Evolutionary conservation across 2,329 filamentous ascomycete species (phyloP).

Genomic region (Penicillium sp.): DNA sequence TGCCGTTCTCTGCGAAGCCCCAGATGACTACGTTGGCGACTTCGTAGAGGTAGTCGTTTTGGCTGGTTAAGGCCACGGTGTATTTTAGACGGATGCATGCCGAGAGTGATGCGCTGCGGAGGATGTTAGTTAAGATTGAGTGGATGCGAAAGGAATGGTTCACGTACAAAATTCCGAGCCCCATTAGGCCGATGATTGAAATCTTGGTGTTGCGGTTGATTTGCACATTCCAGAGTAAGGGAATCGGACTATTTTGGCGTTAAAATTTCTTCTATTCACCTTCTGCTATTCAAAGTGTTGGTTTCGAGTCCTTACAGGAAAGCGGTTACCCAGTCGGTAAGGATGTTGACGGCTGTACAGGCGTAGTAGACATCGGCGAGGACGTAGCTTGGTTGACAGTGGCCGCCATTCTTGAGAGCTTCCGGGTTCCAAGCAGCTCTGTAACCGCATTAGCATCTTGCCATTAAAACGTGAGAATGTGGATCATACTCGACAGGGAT

Average conservation of each 20-base stretch:
- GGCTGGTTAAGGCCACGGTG: constrained; percentile 46
- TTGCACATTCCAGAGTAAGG: constrained; percentile 48
- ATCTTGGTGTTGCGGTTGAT: constrained; percentile 51
- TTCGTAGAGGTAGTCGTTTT: constrained; percentile 46
- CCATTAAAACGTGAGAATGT: background rate
- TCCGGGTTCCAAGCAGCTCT: constrained; percentile 27
- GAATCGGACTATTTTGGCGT: constrained; percentile 40
- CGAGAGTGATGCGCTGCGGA: constrained; percentile 35
- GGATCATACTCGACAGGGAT: constrained; percentile 23
- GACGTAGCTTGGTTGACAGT: constrained; percentile 26
- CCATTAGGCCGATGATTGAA: constrained; percentile 51
- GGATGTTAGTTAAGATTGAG: background rate
- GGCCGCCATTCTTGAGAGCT: constrained; percentile 21
- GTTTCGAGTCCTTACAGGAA: constrained; percentile 18
- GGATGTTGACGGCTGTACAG: constrained; percentile 30
- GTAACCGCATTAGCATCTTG: background rate
- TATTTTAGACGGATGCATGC: constrained; percentile 49
- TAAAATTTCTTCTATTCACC: constrained; percentile 38
- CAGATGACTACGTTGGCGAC: constrained; percentile 51
- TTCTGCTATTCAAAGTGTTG: background rate
- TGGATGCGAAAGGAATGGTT: constrained; percentile 20
- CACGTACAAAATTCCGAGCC: constrained; percentile 50
- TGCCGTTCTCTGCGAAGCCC: constrained; percentile 55
- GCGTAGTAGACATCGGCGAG: constrained; percentile 31
- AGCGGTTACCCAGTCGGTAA: constrained; percentile 30